Base-by-base conservation (phyloP, 306 rosid species). In the Castanea sativa region DNA sequence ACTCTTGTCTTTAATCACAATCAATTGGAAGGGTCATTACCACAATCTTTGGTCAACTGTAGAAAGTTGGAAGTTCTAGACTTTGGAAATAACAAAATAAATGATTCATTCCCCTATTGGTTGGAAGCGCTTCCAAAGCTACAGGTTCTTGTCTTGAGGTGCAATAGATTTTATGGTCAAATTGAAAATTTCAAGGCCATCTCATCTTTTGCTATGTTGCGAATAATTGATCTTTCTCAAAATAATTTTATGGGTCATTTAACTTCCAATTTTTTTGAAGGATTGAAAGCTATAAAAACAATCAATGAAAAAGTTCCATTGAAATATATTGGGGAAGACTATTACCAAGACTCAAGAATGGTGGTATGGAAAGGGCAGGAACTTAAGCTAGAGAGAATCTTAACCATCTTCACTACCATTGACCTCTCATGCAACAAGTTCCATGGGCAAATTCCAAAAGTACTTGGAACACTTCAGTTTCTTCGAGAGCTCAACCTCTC, bases 121-220 rank as follows among this genome's bases (percentile, higher is more conserved):
- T 64, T 89, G 60, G 82, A 71, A 65, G 29, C 65, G n/a, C 79
- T 85, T 1, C 73, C 55, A 2, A 12, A 65, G 27, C 77, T 85
- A 4, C 84, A 67, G 18, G 83, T 83, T 61, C 88, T 89, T 15
- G 29, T 64, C 23, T 76, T 89, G 55, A 20, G 85, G 5, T 74
- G 84, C 23, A 87, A 87, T 10, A 82, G 23, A 30, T 75, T 89
- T 21, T 13, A 71, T 73, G 92, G 92, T 49, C 10, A 5, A 27
- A 74, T 88, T 41, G n/a, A n/a, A 1, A n/a, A 30, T 64, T 53
- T 73, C 5, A 60, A 32, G 6, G 14, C 61, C 32, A 63, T 55
- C 0, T 13, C 52, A 32, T 12, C 81, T 1, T 87, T 87, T 69
- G 25, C 74, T 1, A 68, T 19, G 32, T 35, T 85, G 75, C 69